Conservation (phyloP, 2,329 filamentous ascomycete species). For the Verticillium nubilum region DNA sequence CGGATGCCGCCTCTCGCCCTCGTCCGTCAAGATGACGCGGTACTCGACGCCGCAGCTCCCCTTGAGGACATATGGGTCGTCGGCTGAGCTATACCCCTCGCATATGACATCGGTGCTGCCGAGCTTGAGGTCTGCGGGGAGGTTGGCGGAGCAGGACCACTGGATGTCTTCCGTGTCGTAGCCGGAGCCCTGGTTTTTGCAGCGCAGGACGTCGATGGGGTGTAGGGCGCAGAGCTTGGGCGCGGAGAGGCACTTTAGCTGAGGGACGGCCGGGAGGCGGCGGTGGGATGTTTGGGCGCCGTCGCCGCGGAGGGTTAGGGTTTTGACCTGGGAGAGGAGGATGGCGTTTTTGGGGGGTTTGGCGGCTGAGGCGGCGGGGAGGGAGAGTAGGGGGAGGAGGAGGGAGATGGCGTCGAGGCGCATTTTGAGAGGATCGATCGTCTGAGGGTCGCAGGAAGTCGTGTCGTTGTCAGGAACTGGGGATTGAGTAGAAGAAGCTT, state of each 20-base stretch:
- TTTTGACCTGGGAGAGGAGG: slow-evolving; percentile 59
- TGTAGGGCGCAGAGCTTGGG: slow-evolving; percentile 62
- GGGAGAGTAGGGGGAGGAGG: slow-evolving; percentile 12
- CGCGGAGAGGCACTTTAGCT: slow-evolving; percentile 71
- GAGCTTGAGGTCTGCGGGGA: slow-evolving; percentile 61
- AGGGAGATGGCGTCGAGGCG: slow-evolving; percentile 16
- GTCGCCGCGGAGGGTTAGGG: slow-evolving; percentile 69
- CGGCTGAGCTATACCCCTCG: slow-evolving; percentile 72
- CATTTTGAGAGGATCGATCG: slow-evolving; percentile 16
- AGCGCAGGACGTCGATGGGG: slow-evolving; percentile 77
- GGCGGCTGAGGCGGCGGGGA: slow-evolving; percentile 17
- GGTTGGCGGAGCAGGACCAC: slow-evolving; percentile 73
- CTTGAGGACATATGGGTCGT: slow-evolving; percentile 83
- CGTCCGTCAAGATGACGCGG: slow-evolving; percentile 68
- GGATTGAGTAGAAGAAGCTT: background rate
- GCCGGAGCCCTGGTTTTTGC: slow-evolving; percentile 75
- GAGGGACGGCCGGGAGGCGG: slow-evolving; percentile 69
- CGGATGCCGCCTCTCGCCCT: slow-evolving; percentile 68
- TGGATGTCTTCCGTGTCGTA: slow-evolving; percentile 79
- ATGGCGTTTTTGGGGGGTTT: slow-evolving; percentile 43
- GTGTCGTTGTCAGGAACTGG: background rate
- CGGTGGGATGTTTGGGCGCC: slow-evolving; percentile 65
- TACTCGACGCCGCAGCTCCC: slow-evolving; percentile 95
- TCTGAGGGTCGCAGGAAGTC: background rate
- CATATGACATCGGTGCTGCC: slow-evolving; percentile 87